phyloP scores from a whole-genome alignment of 257 asterid species.

The Nicotiana obtusifolia region DNA sequence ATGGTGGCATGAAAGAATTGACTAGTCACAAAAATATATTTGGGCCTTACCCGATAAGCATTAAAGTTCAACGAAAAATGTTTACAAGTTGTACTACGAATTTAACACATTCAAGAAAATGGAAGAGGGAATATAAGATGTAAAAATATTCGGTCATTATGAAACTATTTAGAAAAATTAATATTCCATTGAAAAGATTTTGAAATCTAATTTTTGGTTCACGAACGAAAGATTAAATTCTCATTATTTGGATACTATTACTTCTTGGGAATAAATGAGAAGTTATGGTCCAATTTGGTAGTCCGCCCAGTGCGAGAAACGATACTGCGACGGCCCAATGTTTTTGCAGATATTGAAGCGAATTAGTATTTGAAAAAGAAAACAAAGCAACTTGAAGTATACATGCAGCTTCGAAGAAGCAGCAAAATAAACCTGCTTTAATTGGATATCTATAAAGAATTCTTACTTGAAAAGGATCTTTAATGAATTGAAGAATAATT shows the following conservation, averaged over 20 bases:
- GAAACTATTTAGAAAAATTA: not conserved
- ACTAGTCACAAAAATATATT: not conserved
- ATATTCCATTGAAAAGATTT: not conserved
- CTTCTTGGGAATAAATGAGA: not conserved
- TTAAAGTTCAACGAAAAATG: not conserved
- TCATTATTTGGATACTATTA: not conserved
- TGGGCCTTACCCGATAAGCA: not conserved
- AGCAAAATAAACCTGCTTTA: not conserved
- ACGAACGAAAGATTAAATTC: not conserved
- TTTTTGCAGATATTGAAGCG: not conserved
- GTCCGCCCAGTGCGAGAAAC: not conserved
- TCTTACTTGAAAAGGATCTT: no score
- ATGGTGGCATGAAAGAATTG: not conserved
- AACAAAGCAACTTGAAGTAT: not conserved
- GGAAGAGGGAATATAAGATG: not conserved
- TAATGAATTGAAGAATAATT: no score
- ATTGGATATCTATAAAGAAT: not conserved
- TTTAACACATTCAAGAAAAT: not conserved
- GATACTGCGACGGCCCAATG: not conserved
- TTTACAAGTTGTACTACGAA: not conserved
- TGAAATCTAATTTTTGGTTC: not conserved
- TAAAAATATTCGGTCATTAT: not conserved
- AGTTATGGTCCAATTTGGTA: conserved; percentile 6
- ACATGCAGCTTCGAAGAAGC: not conserved
- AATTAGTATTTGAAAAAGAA: not conserved